Base-by-base conservation (phyloP, 257 asterid species). In the Datura wrightii region DNA sequence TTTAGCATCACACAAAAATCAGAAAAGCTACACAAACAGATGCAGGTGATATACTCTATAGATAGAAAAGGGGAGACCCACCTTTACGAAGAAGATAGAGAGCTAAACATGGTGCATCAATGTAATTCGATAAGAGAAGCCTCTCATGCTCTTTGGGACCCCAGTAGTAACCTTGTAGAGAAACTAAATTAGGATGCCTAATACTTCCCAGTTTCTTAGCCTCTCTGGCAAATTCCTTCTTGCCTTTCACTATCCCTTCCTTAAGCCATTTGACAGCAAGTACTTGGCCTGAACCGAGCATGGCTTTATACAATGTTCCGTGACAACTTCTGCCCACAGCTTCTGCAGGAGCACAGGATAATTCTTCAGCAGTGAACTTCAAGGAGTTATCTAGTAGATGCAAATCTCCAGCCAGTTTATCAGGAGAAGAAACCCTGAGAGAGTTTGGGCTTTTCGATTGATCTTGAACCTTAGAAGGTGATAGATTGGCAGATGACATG, bases 121-220 rank as follows among this genome's bases (percentile, higher is more conserved):
- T 66, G 82, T 87, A 94, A 82, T 88, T 91, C 3, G 98, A 91
- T 86, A 94, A 86, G 88, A 94, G 89, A 8, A 94, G 92, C 90
- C 93, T 92, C 90, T 94, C 98, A 36, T 93, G 98, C 83, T 92
- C 98, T 83, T 89, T 92, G 14, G 98, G 98, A 63, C 98, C 98
- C 96, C 98, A 94, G 79, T 94, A 94, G 88, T 91, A 94, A 53
- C 98, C 98, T 55, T 86, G 93, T 53, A 94, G 93, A 53, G 97
- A 88, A 58, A 93, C 95, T 82, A 94, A 84, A 89, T 90, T 92
- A 4, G 94, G 93, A 82, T 94, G 96, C 62, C 94, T 82, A 76
- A 94, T 91, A 79, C 87, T 92, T 74, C 98, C 98, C 41, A 94
- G 92, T 86, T 94, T 93, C 89, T 90, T 94, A 18, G 93, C 96